These are phyloP conservation scores for Hura crepitans DNA, from an alignment of 441 rosid genomes.

Conservation along the genomic window DNA sequence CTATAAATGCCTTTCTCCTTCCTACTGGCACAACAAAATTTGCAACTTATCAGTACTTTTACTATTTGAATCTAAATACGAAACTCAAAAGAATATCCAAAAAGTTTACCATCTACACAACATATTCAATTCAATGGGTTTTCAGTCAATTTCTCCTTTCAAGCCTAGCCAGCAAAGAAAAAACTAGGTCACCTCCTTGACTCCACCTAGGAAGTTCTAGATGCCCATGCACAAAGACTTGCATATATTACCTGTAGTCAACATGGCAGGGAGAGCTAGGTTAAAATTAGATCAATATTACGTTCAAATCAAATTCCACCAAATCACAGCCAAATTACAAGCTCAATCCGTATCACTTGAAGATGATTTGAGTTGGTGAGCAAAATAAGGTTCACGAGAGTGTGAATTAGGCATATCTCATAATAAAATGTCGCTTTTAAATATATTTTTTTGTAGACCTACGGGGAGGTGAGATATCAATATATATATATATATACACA, in stretches of 20 bases:
- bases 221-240: neutral
- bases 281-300: conserved; percentile 50
- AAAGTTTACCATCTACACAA: neutral
- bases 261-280: conserved; percentile 78
- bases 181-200: neutral
- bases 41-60: neutral
- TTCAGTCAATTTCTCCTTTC: neutral
- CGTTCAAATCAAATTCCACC: neutral
- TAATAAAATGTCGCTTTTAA: no score
- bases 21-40: conserved; percentile 37
- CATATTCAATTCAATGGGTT: neutral
- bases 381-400: no score
- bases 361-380: no score
- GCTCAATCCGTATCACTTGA: no score
- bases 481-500: no score
- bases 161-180: neutral
- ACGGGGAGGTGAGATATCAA: no score
- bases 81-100: neutral
- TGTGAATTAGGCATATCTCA: no score
- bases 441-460: no score
- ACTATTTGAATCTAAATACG: neutral
- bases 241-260: conserved; percentile 46
- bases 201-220: neutral
- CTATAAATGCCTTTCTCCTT: no score
- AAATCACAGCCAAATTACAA: no score